Conservation (phyloP, 257 asterid species). For the Plectranthus barbatus region DNA sequence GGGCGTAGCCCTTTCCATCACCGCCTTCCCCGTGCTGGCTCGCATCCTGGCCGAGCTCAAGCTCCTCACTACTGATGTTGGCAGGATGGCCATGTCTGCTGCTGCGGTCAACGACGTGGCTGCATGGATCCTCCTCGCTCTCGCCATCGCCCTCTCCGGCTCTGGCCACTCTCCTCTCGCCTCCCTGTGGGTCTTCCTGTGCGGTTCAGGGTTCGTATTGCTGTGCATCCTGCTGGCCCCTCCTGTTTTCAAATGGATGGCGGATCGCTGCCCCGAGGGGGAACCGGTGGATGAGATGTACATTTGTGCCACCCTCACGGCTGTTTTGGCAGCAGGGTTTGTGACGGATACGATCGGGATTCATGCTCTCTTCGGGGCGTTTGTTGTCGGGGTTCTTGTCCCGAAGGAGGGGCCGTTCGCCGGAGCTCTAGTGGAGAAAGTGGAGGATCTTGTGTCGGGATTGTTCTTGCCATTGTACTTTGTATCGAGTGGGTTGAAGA, state of each 20-base stretch:
- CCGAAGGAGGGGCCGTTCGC: slow-evolving; percentile 83
- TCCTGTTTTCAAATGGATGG: slow-evolving; percentile 56
- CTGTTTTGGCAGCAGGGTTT: slow-evolving; percentile 61
- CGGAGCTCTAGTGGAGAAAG: slow-evolving; percentile 68
- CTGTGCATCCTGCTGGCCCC: slow-evolving; percentile 33
- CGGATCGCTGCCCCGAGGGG: slow-evolving; percentile 47
- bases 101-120: too few relatives aligned
- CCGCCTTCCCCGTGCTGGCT: too few relatives aligned
- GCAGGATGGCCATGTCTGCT: too few relatives aligned
- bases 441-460: slow-evolving; percentile 22
- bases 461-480: too few relatives aligned
- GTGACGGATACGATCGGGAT: slow-evolving; percentile 66
- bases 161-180: slow-evolving; percentile 44
- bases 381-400: slow-evolving; percentile 66
- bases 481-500: too few relatives aligned
- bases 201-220: slow-evolving; percentile 45
- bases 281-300: too few relatives aligned
- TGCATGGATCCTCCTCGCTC: too few relatives aligned
- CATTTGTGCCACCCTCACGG: slow-evolving; percentile 50
- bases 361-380: slow-evolving; percentile 83
- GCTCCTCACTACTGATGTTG: slow-evolving; percentile 74
- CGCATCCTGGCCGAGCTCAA: slow-evolving; percentile 81
- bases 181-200: slow-evolving; percentile 60
- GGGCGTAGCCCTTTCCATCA: too few relatives aligned
- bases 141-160: slow-evolving; percentile 68